Base-by-base conservation (phyloP, 257 asterid genomes). In the Dorcoceras hygrometricum region DNA sequence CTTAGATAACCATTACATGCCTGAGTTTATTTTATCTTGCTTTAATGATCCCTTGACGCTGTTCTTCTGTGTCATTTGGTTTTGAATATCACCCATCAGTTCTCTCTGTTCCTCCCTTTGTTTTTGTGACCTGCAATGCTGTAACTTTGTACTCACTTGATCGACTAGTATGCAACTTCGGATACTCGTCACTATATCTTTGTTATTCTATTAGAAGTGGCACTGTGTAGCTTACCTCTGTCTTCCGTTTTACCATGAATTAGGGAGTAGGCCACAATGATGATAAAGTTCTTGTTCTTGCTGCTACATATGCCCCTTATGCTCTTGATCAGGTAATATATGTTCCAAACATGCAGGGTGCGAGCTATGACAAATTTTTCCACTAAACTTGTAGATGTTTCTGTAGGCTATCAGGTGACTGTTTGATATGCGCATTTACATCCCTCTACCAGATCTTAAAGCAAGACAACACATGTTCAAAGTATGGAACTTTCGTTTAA, bases 401-500 rank as follows among this genome's bases (percentile, higher is more conserved):
- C 48, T 60, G 10, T 74, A 93, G 99, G 99, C 99, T 56, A 90
- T 93, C 64, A 79, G 99, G 76, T 82, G 99, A 25, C 84, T 97
- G 65, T 93, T 93, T 78, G 99, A 93, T 78, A 91, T 89, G 85
- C 95, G 99, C 46, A 93, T 93, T 59, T 90, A 93, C 77, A 93
- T 93, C 65, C 99, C 99, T 39, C 97, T 93, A 25, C 99, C 99
- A 26, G 99, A 93, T 71, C 58, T 67, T 24, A 93, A 90, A 81
- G 97, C 99, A 69, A 79, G 99, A 3, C 97, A 90, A 57, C 99
- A 93, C 82, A 90, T 93, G 97, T 93, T 93, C 82, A 93, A 93
- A 72, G 99, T 93, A 81, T 57, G 70, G 62, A 72, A 23, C 59
- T 62, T 66, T 34, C 14, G 14, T 34, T 34, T 34, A n/a, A n/a